Percentiles rank a stretch among this genome's conserved stretches.
These are phyloP conservation scores for Phytophthora constricta DNA, from an alignment of 352 stramenopile genomes.

Conservation along the genomic window DNA sequence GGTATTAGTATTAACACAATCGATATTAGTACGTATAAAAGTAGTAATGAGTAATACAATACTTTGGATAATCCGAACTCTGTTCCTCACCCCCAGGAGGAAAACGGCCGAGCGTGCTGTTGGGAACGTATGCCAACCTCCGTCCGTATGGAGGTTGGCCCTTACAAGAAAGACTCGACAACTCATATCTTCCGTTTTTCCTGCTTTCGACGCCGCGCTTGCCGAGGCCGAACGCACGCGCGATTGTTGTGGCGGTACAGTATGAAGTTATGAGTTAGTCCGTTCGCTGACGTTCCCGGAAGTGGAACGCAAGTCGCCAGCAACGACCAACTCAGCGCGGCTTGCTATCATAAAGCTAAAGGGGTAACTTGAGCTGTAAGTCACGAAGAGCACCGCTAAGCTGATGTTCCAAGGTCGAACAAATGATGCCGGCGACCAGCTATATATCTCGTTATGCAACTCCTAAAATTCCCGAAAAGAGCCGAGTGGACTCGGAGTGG, in stretches of 20 bases:
- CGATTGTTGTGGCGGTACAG: constrained; percentile 9
- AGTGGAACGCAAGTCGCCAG: constrained; percentile 4
- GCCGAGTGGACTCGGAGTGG: no score
- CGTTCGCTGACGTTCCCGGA: constrained; percentile 14
- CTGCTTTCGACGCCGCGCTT: background rate
- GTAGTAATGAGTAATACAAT: no score
- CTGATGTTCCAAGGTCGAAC: constrained; percentile 33
- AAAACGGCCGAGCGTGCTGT: constrained; percentile 27
- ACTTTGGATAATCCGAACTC: no score
- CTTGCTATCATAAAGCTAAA: no score
- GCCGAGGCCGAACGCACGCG: no score
- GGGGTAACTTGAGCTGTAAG: constrained; percentile 7
- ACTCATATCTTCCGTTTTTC: constrained; percentile 26
- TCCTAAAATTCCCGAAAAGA: constrained; percentile 1
- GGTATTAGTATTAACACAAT: no score
- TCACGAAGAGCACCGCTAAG: constrained; percentile 5
- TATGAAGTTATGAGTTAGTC: background rate
- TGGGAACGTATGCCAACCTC: background rate
- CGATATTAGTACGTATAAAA: no score
- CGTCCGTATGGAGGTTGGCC: no score
- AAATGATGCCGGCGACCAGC: constrained; percentile 36
- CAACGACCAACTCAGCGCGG: constrained; percentile 20
- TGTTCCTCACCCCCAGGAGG: no score
- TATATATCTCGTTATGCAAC: constrained; percentile 15
- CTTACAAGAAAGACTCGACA: constrained; percentile 11